Evolutionary conservation across 768 basidiomycete genomes (phyloP).

Genomic region (Cystofilobasidium ferigula): DNA sequence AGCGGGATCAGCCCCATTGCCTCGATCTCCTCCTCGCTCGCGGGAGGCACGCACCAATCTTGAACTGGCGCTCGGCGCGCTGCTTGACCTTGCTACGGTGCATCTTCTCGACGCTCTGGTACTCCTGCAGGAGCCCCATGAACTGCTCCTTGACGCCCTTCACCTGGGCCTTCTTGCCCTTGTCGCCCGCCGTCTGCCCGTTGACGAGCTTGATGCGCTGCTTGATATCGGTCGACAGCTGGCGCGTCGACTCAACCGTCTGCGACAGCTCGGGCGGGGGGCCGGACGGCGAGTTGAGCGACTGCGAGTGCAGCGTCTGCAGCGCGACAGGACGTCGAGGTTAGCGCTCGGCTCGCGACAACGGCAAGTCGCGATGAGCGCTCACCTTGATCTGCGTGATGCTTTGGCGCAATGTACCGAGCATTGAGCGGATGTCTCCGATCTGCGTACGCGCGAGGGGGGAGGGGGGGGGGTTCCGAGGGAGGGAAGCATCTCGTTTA

Average conservation of each 20-base stretch:
- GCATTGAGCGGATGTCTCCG: constrained; percentile 18
- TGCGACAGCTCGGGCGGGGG: constrained; percentile 22
- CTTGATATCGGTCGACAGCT: constrained; percentile 40
- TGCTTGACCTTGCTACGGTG: constrained; percentile 54
- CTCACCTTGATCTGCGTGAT: constrained; percentile 24
- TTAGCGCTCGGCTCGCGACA: neutral
- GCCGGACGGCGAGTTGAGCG: constrained; percentile 35
- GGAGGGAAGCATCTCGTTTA: neutral
- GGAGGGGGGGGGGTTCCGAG: too few species aligned
- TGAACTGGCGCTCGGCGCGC: constrained; percentile 62
- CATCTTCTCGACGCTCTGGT: constrained; percentile 55
- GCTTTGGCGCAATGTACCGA: constrained; percentile 9
- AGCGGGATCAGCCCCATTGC: neutral
- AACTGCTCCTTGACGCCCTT: constrained; percentile 41
- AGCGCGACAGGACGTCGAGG: constrained; percentile 4
- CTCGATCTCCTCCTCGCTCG: too few species aligned
- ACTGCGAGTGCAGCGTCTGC: constrained; percentile 33
- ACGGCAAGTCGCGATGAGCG: neutral
- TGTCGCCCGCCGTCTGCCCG: constrained; percentile 32
- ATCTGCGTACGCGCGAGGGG: too few species aligned
- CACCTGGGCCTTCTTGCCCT: constrained; percentile 37
- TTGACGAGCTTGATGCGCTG: constrained; percentile 38
- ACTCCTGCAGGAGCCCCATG: constrained; percentile 41
- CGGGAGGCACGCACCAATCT: constrained; percentile 46
- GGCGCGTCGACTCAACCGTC: constrained; percentile 32